phyloP scores from a whole-genome alignment of 345 rosid species.

The Cardiospermum halicacabum region DNA sequence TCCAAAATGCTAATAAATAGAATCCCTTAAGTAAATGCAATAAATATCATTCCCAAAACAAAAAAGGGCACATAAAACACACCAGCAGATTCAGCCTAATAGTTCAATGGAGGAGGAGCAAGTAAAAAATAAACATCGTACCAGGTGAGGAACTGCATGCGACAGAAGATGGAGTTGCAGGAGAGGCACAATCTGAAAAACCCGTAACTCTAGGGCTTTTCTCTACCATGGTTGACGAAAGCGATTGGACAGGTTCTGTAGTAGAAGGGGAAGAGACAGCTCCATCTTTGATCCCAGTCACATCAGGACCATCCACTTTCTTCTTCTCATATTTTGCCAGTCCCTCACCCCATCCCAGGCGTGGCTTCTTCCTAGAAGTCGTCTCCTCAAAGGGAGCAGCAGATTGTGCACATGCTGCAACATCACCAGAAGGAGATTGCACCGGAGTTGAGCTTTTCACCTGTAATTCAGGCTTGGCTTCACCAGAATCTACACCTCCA shows the following conservation, averaged over 20 bases:
- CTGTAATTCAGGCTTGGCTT: constrained; percentile 46
- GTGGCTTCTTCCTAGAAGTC: constrained; percentile 74
- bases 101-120: not conserved
- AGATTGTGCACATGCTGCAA: constrained; percentile 48
- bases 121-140: constrained; percentile 15
- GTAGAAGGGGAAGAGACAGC: constrained; percentile 21
- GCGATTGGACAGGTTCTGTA: constrained; percentile 40
- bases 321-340: constrained; percentile 92
- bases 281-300: constrained; percentile 41
- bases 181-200: constrained; percentile 67
- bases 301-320: constrained; percentile 70
- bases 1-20: not conserved
- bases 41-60: not conserved
- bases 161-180: constrained; percentile 91
- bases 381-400: constrained; percentile 49
- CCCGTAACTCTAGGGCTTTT: constrained; percentile 58
- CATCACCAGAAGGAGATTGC: constrained; percentile 66
- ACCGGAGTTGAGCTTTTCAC: constrained; percentile 38
- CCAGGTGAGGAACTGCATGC: constrained; percentile 93
- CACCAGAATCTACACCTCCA: constrained; percentile 62
- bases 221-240: constrained; percentile 41
- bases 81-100: not conserved
- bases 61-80: not conserved
- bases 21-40: not conserved
- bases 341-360: constrained; percentile 98